Evolutionary conservation across 2,329 filamentous ascomycete species (phyloP).

Genomic region (Pleomassaria siparia): DNA sequence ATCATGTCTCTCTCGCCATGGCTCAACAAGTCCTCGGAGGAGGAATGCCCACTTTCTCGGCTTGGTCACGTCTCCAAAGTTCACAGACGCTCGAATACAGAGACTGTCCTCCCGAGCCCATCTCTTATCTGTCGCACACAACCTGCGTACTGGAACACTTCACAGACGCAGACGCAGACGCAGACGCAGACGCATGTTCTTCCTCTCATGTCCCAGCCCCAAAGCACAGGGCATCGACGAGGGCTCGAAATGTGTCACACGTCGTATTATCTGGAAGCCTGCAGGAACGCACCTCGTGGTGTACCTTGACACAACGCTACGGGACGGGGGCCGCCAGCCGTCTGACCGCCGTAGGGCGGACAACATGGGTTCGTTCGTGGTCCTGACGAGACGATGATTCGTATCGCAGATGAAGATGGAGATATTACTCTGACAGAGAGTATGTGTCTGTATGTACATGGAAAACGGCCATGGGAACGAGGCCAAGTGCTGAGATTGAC

Average conservation of each 20-base stretch:
- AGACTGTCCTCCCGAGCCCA: too few species aligned
- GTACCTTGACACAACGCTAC: too few species aligned
- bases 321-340: background rate
- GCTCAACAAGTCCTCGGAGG: background rate
- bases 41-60: background rate
- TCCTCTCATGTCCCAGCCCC: background rate
- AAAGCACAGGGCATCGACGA: too few species aligned
- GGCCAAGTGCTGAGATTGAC: background rate
- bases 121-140: background rate
- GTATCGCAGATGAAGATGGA: background rate
- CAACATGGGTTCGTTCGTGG: background rate
- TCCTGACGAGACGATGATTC: background rate
- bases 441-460: too few species aligned
- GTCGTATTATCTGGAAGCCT: conserved; percentile 13
- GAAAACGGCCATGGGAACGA: too few species aligned
- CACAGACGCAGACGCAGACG: background rate
- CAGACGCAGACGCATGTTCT: background rate
- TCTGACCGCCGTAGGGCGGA: too few species aligned
- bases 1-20: background rate
- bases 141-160: background rate
- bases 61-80: too few species aligned
- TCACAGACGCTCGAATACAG: too few species aligned
- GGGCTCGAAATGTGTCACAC: background rate
- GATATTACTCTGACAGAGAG: background rate
- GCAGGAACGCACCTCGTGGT: conserved; percentile 1